phyloP scores from a whole-genome alignment of 1,139 yeast species.

The Zygoascus sp. region DNA sequence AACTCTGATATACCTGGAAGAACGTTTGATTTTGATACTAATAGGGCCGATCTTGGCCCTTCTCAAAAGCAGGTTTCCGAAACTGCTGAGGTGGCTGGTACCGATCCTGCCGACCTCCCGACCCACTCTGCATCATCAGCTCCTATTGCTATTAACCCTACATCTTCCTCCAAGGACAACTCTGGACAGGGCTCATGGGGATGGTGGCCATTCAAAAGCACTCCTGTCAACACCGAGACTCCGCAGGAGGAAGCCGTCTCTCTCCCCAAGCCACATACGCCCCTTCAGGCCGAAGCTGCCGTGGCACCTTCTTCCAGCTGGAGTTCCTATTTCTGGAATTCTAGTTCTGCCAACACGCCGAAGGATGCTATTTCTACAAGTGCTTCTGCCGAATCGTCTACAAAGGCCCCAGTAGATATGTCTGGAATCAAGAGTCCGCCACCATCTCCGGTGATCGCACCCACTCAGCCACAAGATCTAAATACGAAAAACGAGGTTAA shows the following conservation, averaged over 20 bases:
- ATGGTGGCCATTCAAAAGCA: not conserved
- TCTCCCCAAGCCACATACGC: not conserved
- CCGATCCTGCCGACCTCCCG: not conserved
- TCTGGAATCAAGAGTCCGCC: conserved; percentile 6
- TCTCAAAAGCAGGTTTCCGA: not conserved
- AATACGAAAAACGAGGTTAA: not conserved
- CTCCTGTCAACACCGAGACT: not conserved
- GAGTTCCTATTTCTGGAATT: not conserved
- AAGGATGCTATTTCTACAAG: not conserved
- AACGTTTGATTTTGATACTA: no score
- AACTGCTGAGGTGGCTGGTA: not conserved
- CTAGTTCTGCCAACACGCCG: not conserved
- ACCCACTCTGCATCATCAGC: not conserved
- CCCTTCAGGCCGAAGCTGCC: not conserved
- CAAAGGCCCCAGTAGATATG: not conserved
- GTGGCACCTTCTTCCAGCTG: not conserved
- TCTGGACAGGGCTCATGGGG: not conserved
- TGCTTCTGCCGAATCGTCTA: not conserved
- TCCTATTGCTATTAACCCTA: not conserved
- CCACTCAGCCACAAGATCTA: conserved; percentile 12
- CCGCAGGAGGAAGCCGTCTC: not conserved
- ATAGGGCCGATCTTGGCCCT: no score
- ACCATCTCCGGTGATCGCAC: conserved; percentile 8
- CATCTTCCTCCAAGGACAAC: not conserved
- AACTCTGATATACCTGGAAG: no score